A percentile compares a stretch with the other conserved stretches of the same genome.
phyloP scores from a whole-genome alignment of 1,284 basidiomycete genomes.

The Ustilago sp. region DNA sequence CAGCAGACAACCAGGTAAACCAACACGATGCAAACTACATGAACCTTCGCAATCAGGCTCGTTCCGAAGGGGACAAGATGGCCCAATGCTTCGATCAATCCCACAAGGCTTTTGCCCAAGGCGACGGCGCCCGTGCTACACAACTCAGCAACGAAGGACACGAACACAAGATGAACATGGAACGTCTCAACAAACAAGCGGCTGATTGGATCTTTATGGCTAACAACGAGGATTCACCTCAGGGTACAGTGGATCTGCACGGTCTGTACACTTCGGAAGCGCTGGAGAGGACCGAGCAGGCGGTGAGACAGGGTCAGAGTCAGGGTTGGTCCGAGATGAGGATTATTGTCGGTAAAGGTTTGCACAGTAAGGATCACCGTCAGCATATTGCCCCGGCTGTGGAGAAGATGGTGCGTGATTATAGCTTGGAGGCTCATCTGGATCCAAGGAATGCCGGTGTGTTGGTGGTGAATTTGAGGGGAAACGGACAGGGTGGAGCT shows the following conservation, averaged over 20 bases:
- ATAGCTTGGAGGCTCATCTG: conserved; percentile 79
- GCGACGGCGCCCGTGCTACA: conserved; percentile 85
- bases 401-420: conserved; percentile 85
- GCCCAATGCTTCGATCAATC: conserved; percentile 63
- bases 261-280: conserved; percentile 91
- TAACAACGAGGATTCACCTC: conserved; percentile 62
- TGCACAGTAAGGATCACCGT: conserved; percentile 83
- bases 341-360: conserved; percentile 86
- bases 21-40: conserved; percentile 65
- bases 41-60: conserved; percentile 62
- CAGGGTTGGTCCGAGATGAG: conserved; percentile 79
- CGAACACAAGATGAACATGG: conserved; percentile 82
- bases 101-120: conserved; percentile 75
- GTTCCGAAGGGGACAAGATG: conserved; percentile 66
- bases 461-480: conserved; percentile 81
- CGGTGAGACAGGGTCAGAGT: conserved; percentile 78
- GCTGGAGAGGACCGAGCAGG: conserved; percentile 71
- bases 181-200: conserved; percentile 84
- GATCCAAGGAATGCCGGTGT: conserved; percentile 89
- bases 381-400: conserved; percentile 95
- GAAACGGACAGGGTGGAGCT: conserved; percentile 69
- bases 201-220: conserved; percentile 85
- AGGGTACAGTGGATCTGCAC: conserved; percentile 76
- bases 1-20: conserved; percentile 65
- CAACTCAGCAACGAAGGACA: conserved; percentile 86